Conservation (phyloP, 257 asterid species). For the Solanum bulbocastanum region DNA sequence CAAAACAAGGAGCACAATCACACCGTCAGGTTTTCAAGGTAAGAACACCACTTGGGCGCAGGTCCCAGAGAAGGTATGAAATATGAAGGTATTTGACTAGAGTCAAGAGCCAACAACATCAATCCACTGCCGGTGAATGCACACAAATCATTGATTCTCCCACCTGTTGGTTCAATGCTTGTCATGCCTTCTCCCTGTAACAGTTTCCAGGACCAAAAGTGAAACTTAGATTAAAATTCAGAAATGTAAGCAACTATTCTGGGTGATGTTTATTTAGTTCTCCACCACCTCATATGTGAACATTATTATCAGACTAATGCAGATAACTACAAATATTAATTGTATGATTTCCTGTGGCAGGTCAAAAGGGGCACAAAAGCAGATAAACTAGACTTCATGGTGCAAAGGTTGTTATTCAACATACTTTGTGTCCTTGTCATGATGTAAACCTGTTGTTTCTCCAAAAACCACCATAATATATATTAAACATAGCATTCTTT, state of each 20-base stretch:
- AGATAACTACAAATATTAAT: not conserved
- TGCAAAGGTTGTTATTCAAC: not conserved
- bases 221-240: not conserved
- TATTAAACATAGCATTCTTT: not conserved
- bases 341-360: not conserved
- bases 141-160: constrained; percentile 79
- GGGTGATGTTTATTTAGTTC: not conserved
- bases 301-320: not conserved
- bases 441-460: not conserved
- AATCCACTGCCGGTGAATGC: constrained; percentile 75
- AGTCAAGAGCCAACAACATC: constrained; percentile 76
- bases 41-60: constrained; percentile 95
- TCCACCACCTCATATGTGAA: not conserved
- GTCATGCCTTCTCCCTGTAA: constrained; percentile 94
- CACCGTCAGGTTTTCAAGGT: constrained; percentile 77
- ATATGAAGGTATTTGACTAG: constrained; percentile 84
- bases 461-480: not conserved
- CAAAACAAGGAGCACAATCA: constrained; percentile 7
- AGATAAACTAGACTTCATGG: not conserved
- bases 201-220: not conserved
- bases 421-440: not conserved
- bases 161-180: constrained; percentile 82
- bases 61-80: constrained; percentile 96
- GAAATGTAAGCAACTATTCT: not conserved
- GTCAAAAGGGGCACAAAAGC: not conserved